Evolutionary conservation across 2,329 filamentous ascomycete genomes (phyloP).

Genomic region (Sporothrix dimorphospora): DNA sequence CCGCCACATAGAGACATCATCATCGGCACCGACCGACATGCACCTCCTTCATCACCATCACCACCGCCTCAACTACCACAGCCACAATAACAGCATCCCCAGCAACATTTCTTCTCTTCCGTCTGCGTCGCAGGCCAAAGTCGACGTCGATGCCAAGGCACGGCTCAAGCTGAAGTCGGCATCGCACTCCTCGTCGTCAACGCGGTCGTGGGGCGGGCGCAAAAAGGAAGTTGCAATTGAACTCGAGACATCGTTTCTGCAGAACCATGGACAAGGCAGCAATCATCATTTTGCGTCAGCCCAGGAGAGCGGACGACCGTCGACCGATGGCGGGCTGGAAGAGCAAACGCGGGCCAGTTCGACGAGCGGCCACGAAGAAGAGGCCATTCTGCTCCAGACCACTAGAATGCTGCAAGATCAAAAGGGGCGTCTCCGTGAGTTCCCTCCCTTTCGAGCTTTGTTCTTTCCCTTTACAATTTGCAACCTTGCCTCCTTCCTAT

Average conservation of each 20-base stretch:
- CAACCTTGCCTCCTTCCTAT: neutral
- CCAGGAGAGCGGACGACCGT: neutral
- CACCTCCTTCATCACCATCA: neutral
- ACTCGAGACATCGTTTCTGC: constrained; percentile 10
- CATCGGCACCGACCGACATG: neutral
- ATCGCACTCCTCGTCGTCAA: neutral
- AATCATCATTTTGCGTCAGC: neutral
- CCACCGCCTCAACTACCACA: neutral
- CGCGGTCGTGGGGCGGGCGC: constrained; percentile 26
- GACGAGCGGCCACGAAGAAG: constrained; percentile 55
- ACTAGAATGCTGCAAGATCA: constrained; percentile 63
- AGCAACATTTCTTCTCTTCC: neutral
- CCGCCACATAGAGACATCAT: constrained; percentile 3
- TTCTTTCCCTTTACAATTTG: too few species aligned
- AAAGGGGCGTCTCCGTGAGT: constrained; percentile 58
- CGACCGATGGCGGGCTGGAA: constrained; percentile 39
- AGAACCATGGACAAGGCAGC: neutral
- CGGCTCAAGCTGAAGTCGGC: constrained; percentile 28
- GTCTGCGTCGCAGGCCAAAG: neutral
- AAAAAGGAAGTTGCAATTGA: neutral
- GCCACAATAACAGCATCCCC: neutral
- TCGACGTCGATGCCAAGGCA: constrained; percentile 9
- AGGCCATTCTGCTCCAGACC: constrained; percentile 58
- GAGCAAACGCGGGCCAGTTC: constrained; percentile 44
- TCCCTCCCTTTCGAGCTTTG: neutral